Base-by-base conservation (phyloP, 768 basidiomycete genomes). In the Floccularia luteovirens region DNA sequence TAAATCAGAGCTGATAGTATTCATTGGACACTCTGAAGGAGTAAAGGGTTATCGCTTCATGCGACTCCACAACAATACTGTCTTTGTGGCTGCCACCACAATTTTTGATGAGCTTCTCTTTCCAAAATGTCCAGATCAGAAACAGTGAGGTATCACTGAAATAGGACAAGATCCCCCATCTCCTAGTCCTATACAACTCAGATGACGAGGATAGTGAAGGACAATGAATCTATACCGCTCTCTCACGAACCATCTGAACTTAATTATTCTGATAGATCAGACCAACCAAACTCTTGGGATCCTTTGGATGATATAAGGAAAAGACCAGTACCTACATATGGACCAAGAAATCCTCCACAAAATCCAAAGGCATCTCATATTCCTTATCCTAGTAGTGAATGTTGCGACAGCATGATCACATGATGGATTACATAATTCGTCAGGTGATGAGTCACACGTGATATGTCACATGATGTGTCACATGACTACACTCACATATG, bases 41-140 rank as follows among this genome's bases (percentile, higher is more conserved):
- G 8, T 7, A 7, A 7, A 7, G 7, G 16, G 16, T 17, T 7
- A 7, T 7, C 8, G 7, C 7, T 34, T 34, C 16, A 34, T 34
- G 32, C 32, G 32, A 34, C 32, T 7, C 32, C 32, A 34, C 32
- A 34, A 34, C 32, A 34, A 34, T 17, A 17, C 8, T 17, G 16
- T 7, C 7, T 34, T 34, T 19, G 20, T 17, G 20, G 32, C 8
- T 19, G 20, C 32, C 6, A 17, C 7, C 6, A 19, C 32, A 7
- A 7, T 34, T 8, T 34, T 34, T 34, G 32, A 34, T 34, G 32
- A 34, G 32, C 16, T 7, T 34, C 7, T 34, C 8, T 34, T 34
- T 17, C 32, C 32, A 34, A 34, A 34, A 34, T 34, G 32, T 34
- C 32, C 7, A 34, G 32, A 7, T 14, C 10, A 8, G 14, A 28